Base-by-base conservation (phyloP, 495 filamentous ascomycete genomes). In the Hypoxylon subgilvum region DNA sequence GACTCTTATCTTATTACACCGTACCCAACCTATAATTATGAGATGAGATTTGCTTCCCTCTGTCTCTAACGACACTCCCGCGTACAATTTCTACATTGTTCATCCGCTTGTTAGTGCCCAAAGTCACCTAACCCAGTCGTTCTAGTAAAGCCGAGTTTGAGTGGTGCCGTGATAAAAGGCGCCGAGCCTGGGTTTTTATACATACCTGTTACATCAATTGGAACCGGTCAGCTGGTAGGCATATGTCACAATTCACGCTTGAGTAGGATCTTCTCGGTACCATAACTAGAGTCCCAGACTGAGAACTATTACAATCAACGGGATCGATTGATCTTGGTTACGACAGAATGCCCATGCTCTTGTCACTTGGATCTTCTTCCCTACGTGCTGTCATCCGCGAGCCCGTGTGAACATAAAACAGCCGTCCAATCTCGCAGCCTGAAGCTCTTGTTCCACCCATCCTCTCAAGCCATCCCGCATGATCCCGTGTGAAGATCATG, bases 181-280 rank as follows among this genome's bases (percentile, higher is more conserved):
- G 23, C 23, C 8, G 8, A 27, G 23, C 23, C 3, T 27, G 23
- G 3, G 3, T 27, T 27, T 8, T 27, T 34, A 12, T 34, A 13
- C 10, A 30, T 30, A 30, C 5, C 10, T 34, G 57, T 36, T 41
- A 44, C 30, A 30, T 55, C 43, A 12, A 17, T 19, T 41, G 34
- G 51, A 50, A 47, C 50, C 57, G 32, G 39, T 51, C 43, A 48
- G 36, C 30, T 22, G 57, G 57, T 53, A 61, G 34, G 48, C 28
- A 6, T 38, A 53, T 41, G 48, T 52, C 49, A 48, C 27, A n/a
- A 40, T 60, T 28, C 6, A 9, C 16, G 35, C 45, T 18, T 17
- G 12, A 35, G 31, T 35, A 42, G 16, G 18, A 39, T 30, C 36
- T 23, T 43, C 22, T 32, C 35, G 36, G 42, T 5, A 35, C 35